Percentiles rank a stretch among this genome's conserved stretches.
These are phyloP conservation scores for Trametes meyenii DNA, from an alignment of 768 basidiomycete species.

Conservation along the genomic window DNA sequence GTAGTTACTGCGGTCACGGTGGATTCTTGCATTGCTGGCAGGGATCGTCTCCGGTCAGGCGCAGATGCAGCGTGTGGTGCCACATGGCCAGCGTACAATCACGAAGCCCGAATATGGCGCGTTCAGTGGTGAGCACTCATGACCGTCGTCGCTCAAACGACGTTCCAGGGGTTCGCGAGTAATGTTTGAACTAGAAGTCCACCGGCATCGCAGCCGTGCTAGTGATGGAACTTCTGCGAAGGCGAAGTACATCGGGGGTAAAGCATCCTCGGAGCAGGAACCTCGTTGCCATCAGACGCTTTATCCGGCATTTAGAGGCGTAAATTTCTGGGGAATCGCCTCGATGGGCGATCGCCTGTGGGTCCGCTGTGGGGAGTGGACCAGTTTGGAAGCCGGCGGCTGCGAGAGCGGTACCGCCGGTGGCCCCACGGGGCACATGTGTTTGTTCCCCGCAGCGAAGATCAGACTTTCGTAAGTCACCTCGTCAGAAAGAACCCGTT, in stretches of 20 bases:
- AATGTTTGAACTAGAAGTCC: not conserved
- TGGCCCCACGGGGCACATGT: conserved; percentile 13
- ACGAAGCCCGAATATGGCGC: not conserved
- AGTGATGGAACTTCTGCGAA: not conserved
- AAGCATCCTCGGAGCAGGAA: conserved; percentile 3
- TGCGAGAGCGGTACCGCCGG: conserved; percentile 5
- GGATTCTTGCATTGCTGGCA: not conserved
- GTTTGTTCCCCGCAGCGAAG: not conserved
- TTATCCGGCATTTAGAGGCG: conserved; percentile 1
- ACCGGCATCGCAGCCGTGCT: not conserved
- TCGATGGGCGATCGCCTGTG: conserved; percentile 11
- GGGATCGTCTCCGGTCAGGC: not conserved
- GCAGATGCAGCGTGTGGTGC: not conserved
- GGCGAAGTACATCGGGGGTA: not conserved
- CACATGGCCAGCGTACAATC: no score
- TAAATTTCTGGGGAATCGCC: not conserved
- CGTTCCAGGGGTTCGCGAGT: not conserved
- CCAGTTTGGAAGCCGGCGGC: conserved; percentile 14
- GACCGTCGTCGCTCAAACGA: not conserved
- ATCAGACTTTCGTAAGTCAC: conserved; percentile 2
- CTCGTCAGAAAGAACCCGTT: not conserved
- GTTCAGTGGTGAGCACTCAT: not conserved
- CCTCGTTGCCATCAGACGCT: conserved; percentile 7
- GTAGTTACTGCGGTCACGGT: not conserved
- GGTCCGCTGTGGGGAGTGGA: not conserved